Conservation (phyloP, 805 yeast species). For the Millerozyma acaciae region DNA sequence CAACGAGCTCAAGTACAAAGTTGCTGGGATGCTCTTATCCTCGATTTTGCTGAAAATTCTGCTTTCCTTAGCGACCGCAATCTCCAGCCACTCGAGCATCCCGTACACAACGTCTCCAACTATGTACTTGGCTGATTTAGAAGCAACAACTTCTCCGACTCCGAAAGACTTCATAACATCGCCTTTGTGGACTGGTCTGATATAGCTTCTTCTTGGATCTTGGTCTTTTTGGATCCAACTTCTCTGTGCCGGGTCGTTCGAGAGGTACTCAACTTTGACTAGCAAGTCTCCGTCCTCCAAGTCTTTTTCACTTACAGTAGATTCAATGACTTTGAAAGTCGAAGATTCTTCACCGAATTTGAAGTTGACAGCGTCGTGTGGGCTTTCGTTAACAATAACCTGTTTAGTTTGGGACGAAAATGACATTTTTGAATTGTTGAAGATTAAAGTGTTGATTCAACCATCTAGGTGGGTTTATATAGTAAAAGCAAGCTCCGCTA, state of each 20-base stretch:
- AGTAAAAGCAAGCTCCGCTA: too few species aligned
- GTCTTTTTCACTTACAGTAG: constrained; percentile 4
- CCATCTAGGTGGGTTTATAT: too few species aligned
- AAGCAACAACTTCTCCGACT: constrained; percentile 46
- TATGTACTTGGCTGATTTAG: constrained; percentile 36
- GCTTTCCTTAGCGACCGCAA: constrained; percentile 30
- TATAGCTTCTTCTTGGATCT: constrained; percentile 28
- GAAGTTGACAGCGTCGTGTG: constrained; percentile 17
- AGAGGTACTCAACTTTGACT: constrained; percentile 43
- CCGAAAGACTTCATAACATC: constrained; percentile 46
- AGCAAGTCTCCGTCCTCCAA: constrained; percentile 39
- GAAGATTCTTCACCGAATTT: constrained; percentile 19
- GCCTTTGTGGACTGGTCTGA: constrained; percentile 38
- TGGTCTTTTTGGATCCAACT: constrained; percentile 45
- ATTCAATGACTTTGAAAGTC: constrained; percentile 20
- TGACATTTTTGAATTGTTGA: constrained; percentile 10
- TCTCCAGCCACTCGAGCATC: constrained; percentile 46
- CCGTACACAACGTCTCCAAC: constrained; percentile 45
- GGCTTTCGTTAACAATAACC: constrained; percentile 20
- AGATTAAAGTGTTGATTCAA: too few species aligned
- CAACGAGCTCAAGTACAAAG: constrained; percentile 44
- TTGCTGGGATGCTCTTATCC: constrained; percentile 28
- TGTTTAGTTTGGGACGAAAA: constrained; percentile 12
- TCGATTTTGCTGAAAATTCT: constrained; percentile 27
- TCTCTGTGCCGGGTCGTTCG: constrained; percentile 64